Conservation (phyloP, 805 yeast species). For the Torulaspora delbrueckii region DNA sequence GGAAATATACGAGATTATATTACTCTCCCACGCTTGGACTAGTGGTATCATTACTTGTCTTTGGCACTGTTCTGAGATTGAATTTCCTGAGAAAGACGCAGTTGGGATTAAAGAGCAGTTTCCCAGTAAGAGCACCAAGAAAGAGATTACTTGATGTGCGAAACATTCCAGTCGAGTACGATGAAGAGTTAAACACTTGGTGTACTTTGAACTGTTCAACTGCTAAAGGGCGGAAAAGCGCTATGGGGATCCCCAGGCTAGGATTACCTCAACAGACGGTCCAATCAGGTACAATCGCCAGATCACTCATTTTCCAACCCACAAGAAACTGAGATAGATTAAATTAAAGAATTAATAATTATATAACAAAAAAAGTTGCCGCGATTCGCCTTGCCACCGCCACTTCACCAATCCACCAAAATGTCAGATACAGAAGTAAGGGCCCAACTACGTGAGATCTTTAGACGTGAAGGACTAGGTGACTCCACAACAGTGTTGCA, state of each 20-base stretch:
- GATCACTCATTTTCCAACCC: constrained; percentile 12
- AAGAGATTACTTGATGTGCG: neutral
- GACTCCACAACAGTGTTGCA: constrained; percentile 15
- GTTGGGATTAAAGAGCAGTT: neutral
- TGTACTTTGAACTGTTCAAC: constrained; percentile 2
- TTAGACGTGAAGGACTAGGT: constrained; percentile 15
- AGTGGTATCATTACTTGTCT: constrained; percentile 1
- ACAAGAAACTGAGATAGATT: constrained; percentile 5
- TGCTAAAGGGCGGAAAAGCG: neutral
- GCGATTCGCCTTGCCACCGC: neutral
- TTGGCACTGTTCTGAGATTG: constrained; percentile 3
- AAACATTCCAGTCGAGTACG: constrained; percentile 3
- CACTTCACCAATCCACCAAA: neutral
- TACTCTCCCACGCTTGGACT: constrained; percentile 4
- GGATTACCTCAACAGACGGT: neutral
- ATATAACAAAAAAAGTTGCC: neutral
- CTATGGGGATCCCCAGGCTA: neutral
- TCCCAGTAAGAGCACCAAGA: neutral
- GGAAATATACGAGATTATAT: neutral
- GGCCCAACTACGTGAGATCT: constrained; percentile 21
- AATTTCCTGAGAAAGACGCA: constrained; percentile 3
- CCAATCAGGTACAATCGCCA: neutral
- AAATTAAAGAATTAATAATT: too few relatives aligned
- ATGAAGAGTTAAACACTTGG: constrained; percentile 4
- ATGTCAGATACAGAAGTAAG: constrained; percentile 15